phyloP scores from a whole-genome alignment of 225 moss, liverwort and hornwort genomes.

The Pleurozium schreberi region DNA sequence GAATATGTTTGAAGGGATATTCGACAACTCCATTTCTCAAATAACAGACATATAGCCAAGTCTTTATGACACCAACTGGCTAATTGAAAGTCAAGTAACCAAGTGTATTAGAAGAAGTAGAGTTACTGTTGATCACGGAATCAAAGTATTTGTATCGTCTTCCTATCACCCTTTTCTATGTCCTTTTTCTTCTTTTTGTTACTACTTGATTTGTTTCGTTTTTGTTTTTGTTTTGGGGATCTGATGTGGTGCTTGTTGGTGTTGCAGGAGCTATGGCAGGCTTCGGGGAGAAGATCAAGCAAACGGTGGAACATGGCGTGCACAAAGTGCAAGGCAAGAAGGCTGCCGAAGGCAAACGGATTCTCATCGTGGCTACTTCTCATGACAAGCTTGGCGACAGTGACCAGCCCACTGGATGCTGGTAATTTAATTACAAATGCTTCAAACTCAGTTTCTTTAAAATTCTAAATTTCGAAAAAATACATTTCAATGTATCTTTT shows the following conservation, averaged over 20 bases:
- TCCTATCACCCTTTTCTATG: not conserved
- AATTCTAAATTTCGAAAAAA: no score
- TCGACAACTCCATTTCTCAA: not conserved
- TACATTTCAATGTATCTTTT: not conserved
- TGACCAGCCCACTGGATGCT: slow-evolving; percentile 42
- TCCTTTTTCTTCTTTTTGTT: not conserved
- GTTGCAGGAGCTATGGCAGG: slow-evolving; percentile 17
- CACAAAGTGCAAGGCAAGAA: not conserved
- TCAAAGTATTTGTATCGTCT: not conserved
- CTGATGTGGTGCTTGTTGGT: not conserved
- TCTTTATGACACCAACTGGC: not conserved
- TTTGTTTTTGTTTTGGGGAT: not conserved
- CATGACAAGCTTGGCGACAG: slow-evolving; percentile 20
- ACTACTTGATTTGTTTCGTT: not conserved
- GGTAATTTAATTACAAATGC: slow-evolving; percentile 16
- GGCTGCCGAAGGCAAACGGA: slow-evolving; percentile 39
- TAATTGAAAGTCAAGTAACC: not conserved
- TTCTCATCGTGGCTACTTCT: slow-evolving; percentile 72
- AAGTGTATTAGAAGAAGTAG: no score
- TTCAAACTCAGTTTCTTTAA: not conserved
- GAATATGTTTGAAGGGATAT: not conserved
- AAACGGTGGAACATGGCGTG: slow-evolving; percentile 6
- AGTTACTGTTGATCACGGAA: not conserved
- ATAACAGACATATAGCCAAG: not conserved
- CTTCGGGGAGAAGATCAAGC: slow-evolving; percentile 20